A percentile compares a stretch with the other conserved stretches of the same genome.
phyloP scores from a whole-genome alignment of 192 early-diverging fungal genomes.

The Coemansia sp. region DNA sequence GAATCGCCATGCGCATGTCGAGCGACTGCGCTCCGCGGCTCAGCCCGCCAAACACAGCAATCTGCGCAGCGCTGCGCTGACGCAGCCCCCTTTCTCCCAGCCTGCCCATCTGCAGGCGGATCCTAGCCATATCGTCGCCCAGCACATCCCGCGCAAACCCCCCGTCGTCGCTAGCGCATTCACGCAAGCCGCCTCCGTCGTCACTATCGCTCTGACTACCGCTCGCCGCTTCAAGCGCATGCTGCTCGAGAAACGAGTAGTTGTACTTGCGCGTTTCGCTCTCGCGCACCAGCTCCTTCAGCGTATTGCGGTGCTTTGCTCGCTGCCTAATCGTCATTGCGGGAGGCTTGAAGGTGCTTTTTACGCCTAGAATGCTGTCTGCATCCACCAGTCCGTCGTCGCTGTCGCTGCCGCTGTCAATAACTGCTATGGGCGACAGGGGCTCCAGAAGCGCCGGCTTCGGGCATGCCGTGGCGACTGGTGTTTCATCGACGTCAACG shows the following conservation, averaged over 20 bases:
- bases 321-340: background rate
- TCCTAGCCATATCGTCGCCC: background rate
- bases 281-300: conserved; percentile 37
- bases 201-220: conserved; percentile 12
- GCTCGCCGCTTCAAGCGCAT: conserved; percentile 2
- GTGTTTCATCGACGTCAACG: background rate
- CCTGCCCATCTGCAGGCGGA: background rate
- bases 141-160: conserved; percentile 5
- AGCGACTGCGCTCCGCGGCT: no score
- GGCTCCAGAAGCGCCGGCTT: background rate
- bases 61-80: background rate
- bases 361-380: conserved; percentile 18
- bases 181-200: background rate
- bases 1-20: no score
- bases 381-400: conserved; percentile 36
- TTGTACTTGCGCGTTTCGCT: conserved; percentile 23
- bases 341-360: background rate
- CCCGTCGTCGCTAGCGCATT: conserved; percentile 4
- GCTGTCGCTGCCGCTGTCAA: conserved; percentile 23
- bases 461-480: background rate
- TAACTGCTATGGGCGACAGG: background rate
- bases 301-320: conserved; percentile 27
- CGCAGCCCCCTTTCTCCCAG: background rate
- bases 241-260: conserved; percentile 28
- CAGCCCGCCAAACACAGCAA: background rate